Evolutionary conservation across 768 basidiomycete species (phyloP), one percentile per base, ranked within the genome.

Genomic region (Rhodotorula diobovata): DNA sequence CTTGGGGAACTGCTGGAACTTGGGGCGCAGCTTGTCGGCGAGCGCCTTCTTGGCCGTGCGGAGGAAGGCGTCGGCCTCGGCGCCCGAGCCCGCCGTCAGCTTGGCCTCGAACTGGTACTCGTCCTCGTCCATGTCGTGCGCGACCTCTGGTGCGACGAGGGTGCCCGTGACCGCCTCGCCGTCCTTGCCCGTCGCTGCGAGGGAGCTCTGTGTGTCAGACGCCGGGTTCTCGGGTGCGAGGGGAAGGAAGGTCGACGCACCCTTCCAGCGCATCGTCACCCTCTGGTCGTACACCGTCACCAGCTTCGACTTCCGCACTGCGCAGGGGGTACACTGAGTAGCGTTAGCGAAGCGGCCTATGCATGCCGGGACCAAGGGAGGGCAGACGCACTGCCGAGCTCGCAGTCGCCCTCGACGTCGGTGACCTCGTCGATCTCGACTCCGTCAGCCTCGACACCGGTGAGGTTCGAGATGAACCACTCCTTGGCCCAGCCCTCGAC

Each of bases 41-140:
- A 78, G 68, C 16, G 63, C 67, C 55, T 69, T 73, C 58, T 73
- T 71, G 30, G 75, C 76, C 35, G 66, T 68, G n/a, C 41, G 28
- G 56, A 67, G 60, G 55, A 76, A 68, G 4, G 66, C 68, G 28
- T 76, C 70, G 28, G 77, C 77, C 53, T 78, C 76, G 34, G 63
- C 58, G 53, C 74, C 66, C 28, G 39, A 51, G 4, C 67, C 67
- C 25, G 67, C 54, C 16, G 66, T 50, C 62, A 76, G n/a, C 11
- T 61, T 53, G 11, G 63, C 66, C 45, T 76, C 73, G 70, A 78
- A 78, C 28, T 48, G 57, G 63, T 78, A 78, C 41, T 78, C 76
- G 62, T 76, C 76, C 53, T 77, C 76, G 58, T 77, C 77, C 76
- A 78, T 77, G 65, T 78, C 77, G 68, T 78, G 77, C 30, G 66